Conservation (phyloP, 2,329 filamentous ascomycete species). For the Monilinia aucupariae region DNA sequence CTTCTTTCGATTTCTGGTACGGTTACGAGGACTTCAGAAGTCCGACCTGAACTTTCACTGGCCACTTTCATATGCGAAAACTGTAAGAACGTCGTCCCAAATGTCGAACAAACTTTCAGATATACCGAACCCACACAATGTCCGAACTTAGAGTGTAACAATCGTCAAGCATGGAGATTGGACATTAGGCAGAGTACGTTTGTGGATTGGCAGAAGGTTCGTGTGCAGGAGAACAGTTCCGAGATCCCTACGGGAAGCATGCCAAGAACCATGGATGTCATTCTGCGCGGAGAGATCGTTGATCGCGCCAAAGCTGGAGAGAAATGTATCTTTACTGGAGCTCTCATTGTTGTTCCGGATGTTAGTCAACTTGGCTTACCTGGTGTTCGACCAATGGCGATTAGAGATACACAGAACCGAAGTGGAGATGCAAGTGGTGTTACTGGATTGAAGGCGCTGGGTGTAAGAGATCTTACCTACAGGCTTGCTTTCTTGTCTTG, state of each 20-base stretch:
- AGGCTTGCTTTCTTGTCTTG: slow-evolving; percentile 93
- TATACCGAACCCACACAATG: slow-evolving; percentile 97
- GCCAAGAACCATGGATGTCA: slow-evolving; percentile 96
- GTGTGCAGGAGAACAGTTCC: slow-evolving; percentile 95
- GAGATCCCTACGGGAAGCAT: slow-evolving; percentile 98
- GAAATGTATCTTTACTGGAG: slow-evolving; percentile 96
- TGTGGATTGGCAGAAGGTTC: slow-evolving; percentile 98
- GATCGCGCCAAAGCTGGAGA: slow-evolving; percentile 96
- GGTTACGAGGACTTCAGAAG: slow-evolving; percentile 93
- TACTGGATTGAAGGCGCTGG: slow-evolving; percentile 81
- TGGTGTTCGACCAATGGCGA: slow-evolving; percentile 74
- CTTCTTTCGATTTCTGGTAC: slow-evolving; percentile 94
- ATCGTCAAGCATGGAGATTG: slow-evolving; percentile 89
- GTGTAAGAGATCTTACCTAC: slow-evolving; percentile 92
- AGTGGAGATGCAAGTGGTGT: slow-evolving; percentile 77
- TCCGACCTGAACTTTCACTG: slow-evolving; percentile 84
- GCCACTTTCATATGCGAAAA: slow-evolving; percentile 89
- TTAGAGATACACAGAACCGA: slow-evolving; percentile 75
- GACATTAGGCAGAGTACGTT: slow-evolving; percentile 97
- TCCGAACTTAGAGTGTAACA: slow-evolving; percentile 79
- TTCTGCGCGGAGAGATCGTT: slow-evolving; percentile 93
- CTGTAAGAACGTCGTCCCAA: slow-evolving; percentile 77
- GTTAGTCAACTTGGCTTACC: slow-evolving; percentile 92
- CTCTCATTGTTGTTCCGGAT: slow-evolving; percentile 92
- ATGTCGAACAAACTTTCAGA: slow-evolving; percentile 94